Conservation (phyloP, 768 basidiomycete genomes). For the Lepiota brunneoincarnata region DNA sequence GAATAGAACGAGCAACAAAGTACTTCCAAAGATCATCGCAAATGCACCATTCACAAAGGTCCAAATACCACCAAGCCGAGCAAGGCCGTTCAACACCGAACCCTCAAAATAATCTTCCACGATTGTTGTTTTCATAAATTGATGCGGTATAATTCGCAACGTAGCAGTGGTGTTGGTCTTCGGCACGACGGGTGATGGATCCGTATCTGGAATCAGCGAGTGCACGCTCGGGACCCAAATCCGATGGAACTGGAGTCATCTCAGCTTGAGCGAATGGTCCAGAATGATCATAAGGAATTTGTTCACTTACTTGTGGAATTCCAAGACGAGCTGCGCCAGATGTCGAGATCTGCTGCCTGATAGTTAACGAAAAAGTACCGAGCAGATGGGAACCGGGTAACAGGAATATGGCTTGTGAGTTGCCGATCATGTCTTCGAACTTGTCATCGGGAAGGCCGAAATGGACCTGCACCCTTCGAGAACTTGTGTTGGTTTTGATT, state of each 20-base stretch:
- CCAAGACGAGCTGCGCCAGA: not conserved
- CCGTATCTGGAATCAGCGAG: not conserved
- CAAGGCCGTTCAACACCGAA: not conserved
- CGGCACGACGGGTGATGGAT: not conserved
- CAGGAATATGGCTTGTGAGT: not conserved
- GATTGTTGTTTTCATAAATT: not conserved
- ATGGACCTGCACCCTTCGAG: not conserved
- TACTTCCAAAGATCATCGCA: not conserved
- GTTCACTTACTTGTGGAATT: not conserved
- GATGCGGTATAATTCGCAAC: not conserved
- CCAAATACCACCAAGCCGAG: not conserved
- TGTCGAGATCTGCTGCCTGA: not conserved
- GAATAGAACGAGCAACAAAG: not conserved
- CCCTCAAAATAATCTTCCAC: not conserved
- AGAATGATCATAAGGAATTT: not conserved
- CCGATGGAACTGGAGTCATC: not conserved
- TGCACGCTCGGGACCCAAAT: not conserved
- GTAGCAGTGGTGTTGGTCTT: not conserved
- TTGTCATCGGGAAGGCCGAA: not conserved
- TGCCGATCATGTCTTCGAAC: not conserved
- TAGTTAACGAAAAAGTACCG: not conserved
- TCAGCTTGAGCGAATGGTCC: not conserved
- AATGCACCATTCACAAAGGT: not conserved
- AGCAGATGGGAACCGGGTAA: not conserved
- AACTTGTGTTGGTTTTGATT: not conserved